These are phyloP conservation scores for Sporisorium iseilematis-ciliati DNA, from an alignment of 1,284 basidiomycete genomes.

Conservation along the genomic window DNA sequence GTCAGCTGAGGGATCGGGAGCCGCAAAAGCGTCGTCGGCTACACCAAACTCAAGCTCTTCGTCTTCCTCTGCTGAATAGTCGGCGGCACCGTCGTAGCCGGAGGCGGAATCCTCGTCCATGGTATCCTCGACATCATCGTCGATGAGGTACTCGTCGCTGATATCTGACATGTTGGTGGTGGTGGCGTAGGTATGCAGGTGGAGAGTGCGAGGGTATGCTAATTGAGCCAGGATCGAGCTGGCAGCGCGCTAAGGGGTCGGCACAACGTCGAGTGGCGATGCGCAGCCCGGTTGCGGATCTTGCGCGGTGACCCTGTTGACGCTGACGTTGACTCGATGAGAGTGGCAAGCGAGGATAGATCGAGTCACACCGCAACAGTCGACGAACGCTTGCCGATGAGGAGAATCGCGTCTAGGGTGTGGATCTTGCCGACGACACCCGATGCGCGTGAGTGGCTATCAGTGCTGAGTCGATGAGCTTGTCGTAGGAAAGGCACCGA, in stretches of 20 bases:
- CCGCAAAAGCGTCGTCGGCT: conserved; percentile 51
- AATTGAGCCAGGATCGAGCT: not conserved
- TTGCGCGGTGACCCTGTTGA: not conserved
- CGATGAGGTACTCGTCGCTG: conserved; percentile 51
- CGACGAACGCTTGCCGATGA: not conserved
- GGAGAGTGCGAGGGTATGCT: not conserved
- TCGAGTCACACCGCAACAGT: not conserved
- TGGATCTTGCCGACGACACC: not conserved
- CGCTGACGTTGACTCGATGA: not conserved
- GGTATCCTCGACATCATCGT: conserved; percentile 60
- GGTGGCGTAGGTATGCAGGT: not conserved
- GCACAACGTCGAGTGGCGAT: conserved; percentile 1
- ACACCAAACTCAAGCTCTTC: conserved; percentile 50
- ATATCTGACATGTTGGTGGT: conserved; percentile 44
- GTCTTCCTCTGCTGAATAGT: conserved; percentile 46
- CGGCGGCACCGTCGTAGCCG: conserved; percentile 48
- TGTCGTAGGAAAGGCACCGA: not conserved
- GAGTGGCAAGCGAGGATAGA: not conserved
- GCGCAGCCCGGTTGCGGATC: not conserved
- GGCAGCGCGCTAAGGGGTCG: not conserved
- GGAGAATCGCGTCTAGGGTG: not conserved
- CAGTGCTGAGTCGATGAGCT: not conserved
- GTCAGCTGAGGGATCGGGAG: conserved; percentile 42
- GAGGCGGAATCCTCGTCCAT: conserved; percentile 66
- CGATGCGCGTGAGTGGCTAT: not conserved